These are phyloP conservation scores for Aphanoascus verrucosus DNA, from an alignment of 2,329 filamentous ascomycete genomes.

Conservation along the genomic window DNA sequence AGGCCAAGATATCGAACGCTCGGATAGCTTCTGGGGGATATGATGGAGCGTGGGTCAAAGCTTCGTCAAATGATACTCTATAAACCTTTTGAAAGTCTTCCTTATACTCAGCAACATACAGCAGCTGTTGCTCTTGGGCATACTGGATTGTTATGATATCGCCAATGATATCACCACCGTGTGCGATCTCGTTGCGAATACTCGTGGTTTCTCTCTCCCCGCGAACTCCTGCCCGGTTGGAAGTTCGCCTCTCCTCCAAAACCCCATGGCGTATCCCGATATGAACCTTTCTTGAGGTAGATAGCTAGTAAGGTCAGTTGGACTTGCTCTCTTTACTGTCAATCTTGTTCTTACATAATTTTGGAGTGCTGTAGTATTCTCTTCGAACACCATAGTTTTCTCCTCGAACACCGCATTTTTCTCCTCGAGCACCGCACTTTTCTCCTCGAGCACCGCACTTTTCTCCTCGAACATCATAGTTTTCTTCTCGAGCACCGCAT, in stretches of 20 bases:
- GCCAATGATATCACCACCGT: constrained; percentile 11
- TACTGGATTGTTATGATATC: constrained; percentile 12
- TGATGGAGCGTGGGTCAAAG: not conserved
- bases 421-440: not conserved
- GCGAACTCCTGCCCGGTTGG: not conserved
- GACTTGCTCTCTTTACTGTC: constrained; percentile 5
- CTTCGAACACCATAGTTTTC: not conserved
- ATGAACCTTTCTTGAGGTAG: constrained; percentile 3
- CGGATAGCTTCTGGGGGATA: constrained; percentile 9
- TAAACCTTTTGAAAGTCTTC: constrained; percentile 10
- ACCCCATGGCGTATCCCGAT: constrained; percentile 8
- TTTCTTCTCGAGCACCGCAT: not conserved
- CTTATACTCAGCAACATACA: constrained; percentile 10
- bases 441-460: not conserved
- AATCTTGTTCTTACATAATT: constrained; percentile 8
- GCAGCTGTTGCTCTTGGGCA: not conserved
- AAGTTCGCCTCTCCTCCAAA: constrained; percentile 9
- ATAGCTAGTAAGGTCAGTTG: constrained; percentile 8
- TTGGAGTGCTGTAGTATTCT: not conserved
- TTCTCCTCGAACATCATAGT: too few species aligned
- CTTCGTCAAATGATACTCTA: constrained; percentile 9
- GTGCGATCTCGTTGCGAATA: constrained; percentile 9
- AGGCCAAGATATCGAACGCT: constrained; percentile 8
- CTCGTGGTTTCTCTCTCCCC: constrained; percentile 5
- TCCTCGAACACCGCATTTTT: not conserved